Base-by-base conservation (phyloP, 768 basidiomycete species). In the Boletus sensibilis region DNA sequence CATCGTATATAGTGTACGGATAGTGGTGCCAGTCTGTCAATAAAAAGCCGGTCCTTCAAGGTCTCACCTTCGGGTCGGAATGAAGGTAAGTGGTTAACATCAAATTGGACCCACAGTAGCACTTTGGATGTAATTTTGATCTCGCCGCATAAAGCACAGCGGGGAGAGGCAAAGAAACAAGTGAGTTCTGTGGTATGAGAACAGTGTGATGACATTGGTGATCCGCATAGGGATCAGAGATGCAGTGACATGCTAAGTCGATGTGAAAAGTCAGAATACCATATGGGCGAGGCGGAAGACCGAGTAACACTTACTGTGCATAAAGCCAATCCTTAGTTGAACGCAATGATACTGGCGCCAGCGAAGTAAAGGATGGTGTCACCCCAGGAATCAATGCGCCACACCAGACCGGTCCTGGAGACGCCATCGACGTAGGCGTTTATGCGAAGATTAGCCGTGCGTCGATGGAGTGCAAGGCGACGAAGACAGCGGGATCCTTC, bases 381-480 rank as follows among this genome's bases (percentile, higher is more conserved):
- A 1, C 0, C 0, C 61, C 64, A 66, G 12, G 61, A n/a, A 48
- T 65, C 48, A 13, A 65, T 52, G 2, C 35, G 46, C 46, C 21
- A 34, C 34, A 48, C 33, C 45, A 65, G n/a, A 25, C 54, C 20
- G 31, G 21, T 43, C 46, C 23, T 45, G 14, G 55, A 46, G 50
- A 59, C 44, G 0, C 27, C 45, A n/a, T 63, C 42, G 0, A 60
- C 64, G 10, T 63, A 63, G 5, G 64, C 25, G 0, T 35, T 40
- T 10, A 66, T 5, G 25, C 64, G 64, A 14, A 66, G 50, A 54
- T 46, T 53, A 1, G 40, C 38, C 38, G 23, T 38, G 50, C 41
- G 43, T 66, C 53, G 35, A 66, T 31, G 18, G 13, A 47, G 42
- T 66, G 62, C 48, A 59, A 40, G 6, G 60, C 60, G n/a, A 66